Evolutionary conservation across 306 rosid species (phyloP).

Genomic region (Cicer judaicum): DNA sequence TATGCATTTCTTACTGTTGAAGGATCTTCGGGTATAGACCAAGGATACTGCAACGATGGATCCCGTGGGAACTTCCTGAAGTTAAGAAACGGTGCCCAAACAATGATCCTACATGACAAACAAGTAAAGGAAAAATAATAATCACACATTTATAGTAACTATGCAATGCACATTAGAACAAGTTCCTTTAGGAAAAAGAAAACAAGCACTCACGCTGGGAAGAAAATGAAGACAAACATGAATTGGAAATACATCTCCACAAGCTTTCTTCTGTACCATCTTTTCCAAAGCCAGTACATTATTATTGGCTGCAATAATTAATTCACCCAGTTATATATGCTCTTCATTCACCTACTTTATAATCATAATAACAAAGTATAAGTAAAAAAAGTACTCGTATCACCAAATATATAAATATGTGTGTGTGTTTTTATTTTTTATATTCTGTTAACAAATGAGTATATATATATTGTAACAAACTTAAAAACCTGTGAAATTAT

Average conservation of each 20-base stretch:
- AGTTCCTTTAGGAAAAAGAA: background rate
- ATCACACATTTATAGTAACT: background rate
- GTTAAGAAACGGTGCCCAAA: conserved; percentile 97
- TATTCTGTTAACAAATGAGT: no score
- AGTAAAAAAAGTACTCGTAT: no score
- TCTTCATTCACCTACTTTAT: background rate
- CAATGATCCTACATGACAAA: conserved; percentile 60
- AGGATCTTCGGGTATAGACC: conserved; percentile 81
- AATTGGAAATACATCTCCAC: conserved; percentile 84
- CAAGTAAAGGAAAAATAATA: background rate
- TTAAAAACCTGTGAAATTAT: background rate
- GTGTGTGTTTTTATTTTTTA: no score
- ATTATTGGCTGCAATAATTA: conserved; percentile 72
- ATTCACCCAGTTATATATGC: conserved; percentile 15
- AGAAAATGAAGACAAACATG: conserved; percentile 93
- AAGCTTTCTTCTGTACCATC: conserved; percentile 83
- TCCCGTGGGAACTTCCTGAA: conserved; percentile 92
- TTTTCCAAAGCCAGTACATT: conserved; percentile 85
- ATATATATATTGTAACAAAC: background rate
- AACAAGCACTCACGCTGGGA: conserved; percentile 69
- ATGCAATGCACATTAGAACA: background rate
- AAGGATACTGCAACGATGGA: conserved; percentile 81
- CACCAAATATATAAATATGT: no score
- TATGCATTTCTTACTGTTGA: conserved; percentile 58
- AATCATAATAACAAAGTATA: no score